A percentile compares a stretch with the other conserved stretches of the same genome.
These are phyloP conservation scores for Coprinopsis strossmayeri DNA, from an alignment of 768 basidiomycete genomes.

Conservation along the genomic window DNA sequence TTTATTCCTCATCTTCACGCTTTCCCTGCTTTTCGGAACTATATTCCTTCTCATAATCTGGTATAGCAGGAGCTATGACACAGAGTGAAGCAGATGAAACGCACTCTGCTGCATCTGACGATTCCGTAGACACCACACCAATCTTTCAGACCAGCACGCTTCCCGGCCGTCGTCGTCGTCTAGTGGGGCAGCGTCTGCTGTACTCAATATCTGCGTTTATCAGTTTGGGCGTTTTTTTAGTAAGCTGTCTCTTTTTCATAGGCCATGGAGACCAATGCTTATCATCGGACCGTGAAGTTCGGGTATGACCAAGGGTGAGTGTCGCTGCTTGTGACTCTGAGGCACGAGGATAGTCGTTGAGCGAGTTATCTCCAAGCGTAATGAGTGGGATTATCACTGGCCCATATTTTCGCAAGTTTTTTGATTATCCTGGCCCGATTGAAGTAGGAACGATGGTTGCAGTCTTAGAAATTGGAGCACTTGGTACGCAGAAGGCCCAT, in stretches of 20 bases:
- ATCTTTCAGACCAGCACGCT: background rate
- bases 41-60: background rate
- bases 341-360: slow-evolving; percentile 8
- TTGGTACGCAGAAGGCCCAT: slow-evolving; percentile 43
- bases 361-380: slow-evolving; percentile 42
- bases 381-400: slow-evolving; percentile 92
- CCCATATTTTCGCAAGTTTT: slow-evolving; percentile 75
- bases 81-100: slow-evolving; percentile 11
- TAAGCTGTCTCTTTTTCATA: slow-evolving; percentile 30
- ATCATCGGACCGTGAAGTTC: slow-evolving; percentile 37
- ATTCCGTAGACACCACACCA: background rate
- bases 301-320: slow-evolving; percentile 83
- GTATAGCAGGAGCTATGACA: slow-evolving; percentile 3
- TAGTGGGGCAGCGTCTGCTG: slow-evolving; percentile 73
- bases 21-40: background rate
- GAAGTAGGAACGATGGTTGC: slow-evolving; percentile 93
- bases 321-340: slow-evolving; percentile 3
- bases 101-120: slow-evolving; percentile 8
- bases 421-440: slow-evolving; percentile 67
- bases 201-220: slow-evolving; percentile 78
- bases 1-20: background rate
- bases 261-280: background rate
- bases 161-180: slow-evolving; percentile 26
- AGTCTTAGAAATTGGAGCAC: slow-evolving; percentile 88
- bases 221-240: slow-evolving; percentile 81